A percentile compares a stretch with the other conserved stretches of the same genome.
phyloP scores from a whole-genome alignment of 345 rosid species.

The Trapa incisa region DNA sequence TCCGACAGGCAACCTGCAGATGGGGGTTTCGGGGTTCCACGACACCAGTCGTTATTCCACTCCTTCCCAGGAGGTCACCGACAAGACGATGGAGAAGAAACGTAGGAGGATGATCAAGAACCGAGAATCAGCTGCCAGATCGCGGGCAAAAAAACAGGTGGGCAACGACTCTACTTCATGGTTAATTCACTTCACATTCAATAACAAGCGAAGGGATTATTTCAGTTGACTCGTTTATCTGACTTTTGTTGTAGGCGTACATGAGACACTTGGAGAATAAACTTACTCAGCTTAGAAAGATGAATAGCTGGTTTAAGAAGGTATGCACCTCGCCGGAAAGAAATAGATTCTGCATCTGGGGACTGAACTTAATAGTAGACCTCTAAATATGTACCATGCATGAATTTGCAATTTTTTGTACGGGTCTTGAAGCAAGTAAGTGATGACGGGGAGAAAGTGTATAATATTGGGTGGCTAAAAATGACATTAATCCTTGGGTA shows the following conservation, averaged over 20 bases:
- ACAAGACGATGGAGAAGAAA: slow-evolving; percentile 8
- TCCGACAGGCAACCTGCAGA: background rate
- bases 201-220: background rate
- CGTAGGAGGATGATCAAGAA: slow-evolving; percentile 18
- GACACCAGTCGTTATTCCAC: background rate
- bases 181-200: background rate
- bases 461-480: too few species aligned
- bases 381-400: too few species aligned
- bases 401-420: background rate
- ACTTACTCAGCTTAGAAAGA: slow-evolving; percentile 7
- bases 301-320: slow-evolving; percentile 13
- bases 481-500: background rate
- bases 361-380: too few species aligned
- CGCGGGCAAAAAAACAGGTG: slow-evolving; percentile 25
- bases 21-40: slow-evolving; percentile 1
- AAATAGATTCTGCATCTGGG: background rate
- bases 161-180: background rate
- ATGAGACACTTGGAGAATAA: slow-evolving; percentile 14
- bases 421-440: too few species aligned
- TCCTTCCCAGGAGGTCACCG: slow-evolving; percentile 1
- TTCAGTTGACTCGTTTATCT: background rate
- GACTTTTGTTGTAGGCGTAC: slow-evolving; percentile 9
- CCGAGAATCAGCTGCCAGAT: slow-evolving; percentile 27
- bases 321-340: background rate
- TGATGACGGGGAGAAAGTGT: too few species aligned